These are phyloP conservation scores for Ramaria rubella DNA, from an alignment of 768 basidiomycete species.

Conservation along the genomic window DNA sequence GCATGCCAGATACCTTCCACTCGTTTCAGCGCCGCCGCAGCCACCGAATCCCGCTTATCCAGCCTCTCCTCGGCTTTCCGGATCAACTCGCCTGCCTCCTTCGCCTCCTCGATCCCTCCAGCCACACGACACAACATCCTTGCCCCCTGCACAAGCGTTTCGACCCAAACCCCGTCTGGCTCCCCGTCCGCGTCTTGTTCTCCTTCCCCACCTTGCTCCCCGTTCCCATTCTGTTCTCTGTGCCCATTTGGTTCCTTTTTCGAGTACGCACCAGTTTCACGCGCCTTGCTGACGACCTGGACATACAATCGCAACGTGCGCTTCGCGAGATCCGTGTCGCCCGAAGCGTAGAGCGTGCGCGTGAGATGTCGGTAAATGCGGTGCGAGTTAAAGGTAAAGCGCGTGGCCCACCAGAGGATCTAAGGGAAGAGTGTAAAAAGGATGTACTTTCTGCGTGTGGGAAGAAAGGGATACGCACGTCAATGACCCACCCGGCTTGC, in stretches of 20 bases:
- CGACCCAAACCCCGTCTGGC: conserved; percentile 64
- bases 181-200: too few relatives aligned
- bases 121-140: conserved; percentile 64
- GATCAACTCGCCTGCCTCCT: conserved; percentile 56
- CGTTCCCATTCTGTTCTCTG: conserved; percentile 13
- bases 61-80: conserved; percentile 54
- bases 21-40: conserved; percentile 49
- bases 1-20: conserved; percentile 71
- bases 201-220: conserved; percentile 15
- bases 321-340: conserved; percentile 56
- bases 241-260: conserved; percentile 6
- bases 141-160: conserved; percentile 69
- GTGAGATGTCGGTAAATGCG: conserved; percentile 81
- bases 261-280: conserved; percentile 49
- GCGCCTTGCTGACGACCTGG: conserved; percentile 78
- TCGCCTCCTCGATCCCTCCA: conserved; percentile 49
- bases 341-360: conserved; percentile 57
- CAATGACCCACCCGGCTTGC: conserved; percentile 71
- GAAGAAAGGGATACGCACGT: conserved; percentile 43
- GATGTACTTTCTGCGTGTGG: neutral
- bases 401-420: conserved; percentile 93
- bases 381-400: conserved; percentile 89
- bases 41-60: conserved; percentile 26
- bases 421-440: conserved; percentile 22
- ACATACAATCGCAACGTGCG: conserved; percentile 77